These are phyloP conservation scores for Lophiotrema nucula DNA, from an alignment of 495 filamentous ascomycete species.

Conservation along the genomic window DNA sequence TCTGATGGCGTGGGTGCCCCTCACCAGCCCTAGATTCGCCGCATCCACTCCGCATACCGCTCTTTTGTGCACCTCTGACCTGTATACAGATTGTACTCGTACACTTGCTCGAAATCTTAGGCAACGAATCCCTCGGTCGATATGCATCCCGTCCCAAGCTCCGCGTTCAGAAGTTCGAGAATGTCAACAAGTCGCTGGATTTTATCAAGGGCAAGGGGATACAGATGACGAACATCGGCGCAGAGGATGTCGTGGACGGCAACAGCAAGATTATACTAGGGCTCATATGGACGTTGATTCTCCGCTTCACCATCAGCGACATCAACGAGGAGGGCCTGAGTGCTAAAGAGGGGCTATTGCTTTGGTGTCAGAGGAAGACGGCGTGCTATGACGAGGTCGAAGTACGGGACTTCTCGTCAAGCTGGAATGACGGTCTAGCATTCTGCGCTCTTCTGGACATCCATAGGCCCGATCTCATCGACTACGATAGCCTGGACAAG, in stretches of 20 bases:
- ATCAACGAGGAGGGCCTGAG: slow-evolving; percentile 98
- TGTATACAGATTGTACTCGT: slow-evolving; percentile 76
- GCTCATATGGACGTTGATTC: slow-evolving; percentile 95
- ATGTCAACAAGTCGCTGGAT: slow-evolving; percentile 92
- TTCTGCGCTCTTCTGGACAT: slow-evolving; percentile 97
- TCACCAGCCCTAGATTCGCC: not conserved
- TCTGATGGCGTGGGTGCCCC: slow-evolving; percentile 77
- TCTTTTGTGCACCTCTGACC: not conserved
- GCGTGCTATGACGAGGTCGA: slow-evolving; percentile 97
- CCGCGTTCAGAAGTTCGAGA: slow-evolving; percentile 96
- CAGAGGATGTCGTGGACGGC: slow-evolving; percentile 97
- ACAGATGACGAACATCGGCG: slow-evolving; percentile 96
- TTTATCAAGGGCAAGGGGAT: slow-evolving; percentile 89
- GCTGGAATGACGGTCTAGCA: slow-evolving; percentile 95
- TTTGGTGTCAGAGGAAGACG: slow-evolving; percentile 98
- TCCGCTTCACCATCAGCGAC: slow-evolving; percentile 96
- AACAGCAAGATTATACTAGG: slow-evolving; percentile 97
- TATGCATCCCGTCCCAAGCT: slow-evolving; percentile 95
- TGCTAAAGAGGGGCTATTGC: slow-evolving; percentile 88
- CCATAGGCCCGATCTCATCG: slow-evolving; percentile 93
- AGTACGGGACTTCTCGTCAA: slow-evolving; percentile 86
- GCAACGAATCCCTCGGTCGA: slow-evolving; percentile 87
- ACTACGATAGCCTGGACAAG: slow-evolving; percentile 92
- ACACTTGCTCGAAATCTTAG: slow-evolving; percentile 93
- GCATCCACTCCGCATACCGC: not conserved